Percentiles rank a stretch among this genome's conserved stretches.
Conservation (phyloP, 495 filamentous ascomycete genomes). For the Bacidia rubella region DNA sequence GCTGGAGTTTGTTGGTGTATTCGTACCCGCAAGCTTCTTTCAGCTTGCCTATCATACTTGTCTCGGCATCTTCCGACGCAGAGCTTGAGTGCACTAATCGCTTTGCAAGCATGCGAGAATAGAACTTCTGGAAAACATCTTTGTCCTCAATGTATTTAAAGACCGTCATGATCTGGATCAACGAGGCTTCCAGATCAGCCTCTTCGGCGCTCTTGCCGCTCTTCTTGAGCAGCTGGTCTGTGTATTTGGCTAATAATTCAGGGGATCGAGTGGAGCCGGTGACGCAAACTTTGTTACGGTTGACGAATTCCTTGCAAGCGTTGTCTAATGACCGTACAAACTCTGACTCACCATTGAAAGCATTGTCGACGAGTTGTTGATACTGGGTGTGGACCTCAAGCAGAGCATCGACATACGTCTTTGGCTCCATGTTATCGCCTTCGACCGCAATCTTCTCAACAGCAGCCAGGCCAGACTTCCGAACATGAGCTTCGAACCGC, state of each 20-base stretch:
- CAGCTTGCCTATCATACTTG: slow-evolving; percentile 97
- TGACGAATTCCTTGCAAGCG: slow-evolving; percentile 94
- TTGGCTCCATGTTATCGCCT: slow-evolving; percentile 84
- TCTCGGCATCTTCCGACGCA: slow-evolving; percentile 93
- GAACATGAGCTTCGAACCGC: slow-evolving; percentile 85
- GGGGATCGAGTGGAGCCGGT: slow-evolving; percentile 83
- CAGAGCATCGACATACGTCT: slow-evolving; percentile 89
- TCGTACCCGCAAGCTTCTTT: slow-evolving; percentile 98
- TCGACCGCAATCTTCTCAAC: slow-evolving; percentile 85
- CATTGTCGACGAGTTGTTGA: slow-evolving; percentile 75
- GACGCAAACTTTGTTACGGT: slow-evolving; percentile 90
- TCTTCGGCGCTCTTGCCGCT: slow-evolving; percentile 83
- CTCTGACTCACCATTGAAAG: slow-evolving; percentile 90
- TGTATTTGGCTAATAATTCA: slow-evolving; percentile 88
- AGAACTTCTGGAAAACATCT: slow-evolving; percentile 99
- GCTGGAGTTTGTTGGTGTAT: slow-evolving; percentile 97
- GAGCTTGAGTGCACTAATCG: slow-evolving; percentile 88
- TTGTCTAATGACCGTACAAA: slow-evolving; percentile 95
- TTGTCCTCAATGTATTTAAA: slow-evolving; percentile 99
- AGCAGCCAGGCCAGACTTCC: slow-evolving; percentile 72
- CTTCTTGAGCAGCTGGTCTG: slow-evolving; percentile 88
- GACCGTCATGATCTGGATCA: slow-evolving; percentile 96
- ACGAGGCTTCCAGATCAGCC: slow-evolving; percentile 75
- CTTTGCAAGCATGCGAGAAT: slow-evolving; percentile 90
- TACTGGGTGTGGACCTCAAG: slow-evolving; percentile 91